Evolutionary conservation across 805 yeast species (phyloP).

Genomic region (Starmera pachycereana): DNA sequence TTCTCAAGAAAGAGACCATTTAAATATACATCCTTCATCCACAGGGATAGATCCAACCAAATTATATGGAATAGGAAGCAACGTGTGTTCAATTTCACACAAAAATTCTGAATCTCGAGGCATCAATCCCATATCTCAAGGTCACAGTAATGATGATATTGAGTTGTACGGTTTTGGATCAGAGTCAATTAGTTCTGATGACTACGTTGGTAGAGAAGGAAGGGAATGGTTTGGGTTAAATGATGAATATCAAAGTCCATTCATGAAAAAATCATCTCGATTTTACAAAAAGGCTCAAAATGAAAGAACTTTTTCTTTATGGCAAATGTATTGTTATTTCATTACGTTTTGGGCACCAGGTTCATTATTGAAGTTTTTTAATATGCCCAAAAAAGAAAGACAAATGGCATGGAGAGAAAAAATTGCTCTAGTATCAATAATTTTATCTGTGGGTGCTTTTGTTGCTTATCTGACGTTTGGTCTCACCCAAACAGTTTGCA

Average conservation of each 20-base stretch:
- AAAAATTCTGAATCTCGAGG: constrained; percentile 3
- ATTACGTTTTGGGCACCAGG: constrained; percentile 93
- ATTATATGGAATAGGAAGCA: constrained; percentile 7
- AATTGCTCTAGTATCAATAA: constrained; percentile 72
- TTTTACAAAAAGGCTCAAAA: constrained; percentile 3
- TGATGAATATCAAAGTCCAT: constrained; percentile 36
- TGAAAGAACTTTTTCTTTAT: constrained; percentile 28
- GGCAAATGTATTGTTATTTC: constrained; percentile 73
- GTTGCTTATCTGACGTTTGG: constrained; percentile 90
- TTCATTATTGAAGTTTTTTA: constrained; percentile 57
- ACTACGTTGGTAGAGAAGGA: constrained; percentile 21
- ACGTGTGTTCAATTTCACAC: constrained; percentile 4
- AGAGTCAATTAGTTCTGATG: not conserved
- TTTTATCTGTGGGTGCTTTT: constrained; percentile 60
- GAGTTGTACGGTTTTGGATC: constrained; percentile 11
- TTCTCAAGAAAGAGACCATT: constrained; percentile 49
- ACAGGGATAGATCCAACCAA: constrained; percentile 59
- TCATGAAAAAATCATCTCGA: constrained; percentile 6
- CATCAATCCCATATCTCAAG: not conserved
- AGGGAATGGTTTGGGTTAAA: constrained; percentile 49
- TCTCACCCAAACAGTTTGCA: constrained; percentile 75
- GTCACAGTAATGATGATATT: constrained; percentile 7
- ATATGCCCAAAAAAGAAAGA: constrained; percentile 68
- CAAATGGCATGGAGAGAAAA: constrained; percentile 98
- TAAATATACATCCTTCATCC: constrained; percentile 56